Evolutionary conservation across 2,329 filamentous ascomycete genomes (phyloP), one percentile per base, ranked within the genome.

Genomic region (Colletotrichum orbiculare): DNA sequence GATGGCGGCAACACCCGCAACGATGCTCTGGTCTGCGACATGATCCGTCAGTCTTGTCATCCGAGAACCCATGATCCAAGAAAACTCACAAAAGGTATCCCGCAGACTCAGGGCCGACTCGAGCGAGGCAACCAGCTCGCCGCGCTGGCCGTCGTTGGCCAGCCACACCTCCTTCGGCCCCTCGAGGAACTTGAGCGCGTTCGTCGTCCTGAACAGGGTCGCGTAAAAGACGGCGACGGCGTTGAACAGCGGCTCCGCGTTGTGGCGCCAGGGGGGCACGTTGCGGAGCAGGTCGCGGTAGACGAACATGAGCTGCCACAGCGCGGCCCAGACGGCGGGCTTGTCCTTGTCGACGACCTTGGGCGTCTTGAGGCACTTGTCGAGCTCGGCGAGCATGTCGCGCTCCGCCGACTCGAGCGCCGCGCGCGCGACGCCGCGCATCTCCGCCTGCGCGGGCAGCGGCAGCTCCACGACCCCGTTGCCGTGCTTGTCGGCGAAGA

Each of bases 231-330:
- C 65, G n/a, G 70, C 53, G 9, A 71, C 54, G 4, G 69, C 69
- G 13, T 65, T 59, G 34, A 70, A 65, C 12, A 71, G 45, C 33
- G 60, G 15, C 12, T 43, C 47, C 2, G 63, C 55, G 46, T 57
- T 48, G 9, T 35, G n/a, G 17, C 7, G 52, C 17, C 38, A 45
- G 8, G 60, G 45, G 43, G 33, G 15, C 5, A 35, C 10, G 15
- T 7, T 41, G 6, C 69, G 63, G 59, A 77, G 72, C 49, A 83
- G 72, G 57, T 83, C 80, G 17, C 78, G 77, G 66, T 84, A 84
- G 68, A 83, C 78, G 42, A 84, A 74, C 49, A 84, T 80, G 60
- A 84, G 71, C 64, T 83, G 80, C 81, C 83, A 84, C 70, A 83
- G 71, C 69, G 78, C 79, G 15, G 76, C 79, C 81, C 82, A 85